Base-by-base conservation (phyloP, 1,284 basidiomycete species). In the Lignosus rhinocerotis region DNA sequence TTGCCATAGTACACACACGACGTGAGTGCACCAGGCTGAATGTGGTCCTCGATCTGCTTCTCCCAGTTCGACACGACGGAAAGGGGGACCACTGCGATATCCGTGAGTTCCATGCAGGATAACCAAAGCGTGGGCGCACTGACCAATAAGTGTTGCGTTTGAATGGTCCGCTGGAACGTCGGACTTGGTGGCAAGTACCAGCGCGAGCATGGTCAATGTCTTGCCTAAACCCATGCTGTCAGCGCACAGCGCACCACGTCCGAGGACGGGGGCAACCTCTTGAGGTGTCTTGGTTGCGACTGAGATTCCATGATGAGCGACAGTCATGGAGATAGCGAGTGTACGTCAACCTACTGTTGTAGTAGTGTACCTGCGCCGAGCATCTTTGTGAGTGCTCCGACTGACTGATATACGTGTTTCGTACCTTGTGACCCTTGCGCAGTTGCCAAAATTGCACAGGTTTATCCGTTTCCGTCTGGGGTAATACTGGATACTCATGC, bases 161-260 rank as follows among this genome's bases (percentile, higher is more conserved):
- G 82, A 87, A 67, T 77, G 84, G n/a, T 78, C 80, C 1, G 70
- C 63, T 2, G 83, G 79, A 21, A 81, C 69, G 56, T 93, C 89
- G 10, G 76, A 70, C 71, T 87, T 90, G 7, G 90, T 94, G 11
- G 88, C 86, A 44, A 94, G 71, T 32, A 93, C 81, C 7, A 95
- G 78, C 1, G 90, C 78, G 17, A 94, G 75, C 80, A 92, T 92
- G 0, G 90, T 92, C 30, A 94, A 75, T 0, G 93, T 94, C 79
- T 94, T 94, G 0, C 93, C 93, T 59, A 86, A 69, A 59, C 93
- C 93, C 93, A 96, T 96, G 39, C 90, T 91, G 73, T 96, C 94
- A 0, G 90, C 93, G 56, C 92, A 86, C 48, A 96, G 78, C 1
- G 92, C 94, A 17, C 94, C 94, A 62, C 88, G 79, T 5, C 93